Conservation (phyloP, 2,329 filamentous ascomycete species). For the Aspergillus cejpii region DNA sequence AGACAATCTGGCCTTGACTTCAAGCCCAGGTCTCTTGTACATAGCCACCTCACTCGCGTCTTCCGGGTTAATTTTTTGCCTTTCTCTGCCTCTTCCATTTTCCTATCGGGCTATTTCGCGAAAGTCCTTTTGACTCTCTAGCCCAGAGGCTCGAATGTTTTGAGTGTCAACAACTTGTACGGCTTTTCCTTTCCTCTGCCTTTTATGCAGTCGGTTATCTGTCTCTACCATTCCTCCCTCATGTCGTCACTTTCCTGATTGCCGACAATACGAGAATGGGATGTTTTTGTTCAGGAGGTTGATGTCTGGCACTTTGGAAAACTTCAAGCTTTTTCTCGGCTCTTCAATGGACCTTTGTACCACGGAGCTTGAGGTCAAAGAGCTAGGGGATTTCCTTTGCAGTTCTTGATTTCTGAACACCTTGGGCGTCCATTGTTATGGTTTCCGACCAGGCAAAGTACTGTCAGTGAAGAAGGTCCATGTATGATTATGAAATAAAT, state of each 20-base stretch:
- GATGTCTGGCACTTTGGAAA: no score
- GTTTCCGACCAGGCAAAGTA: not conserved
- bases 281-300: no score
- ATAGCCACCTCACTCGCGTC: slow-evolving; percentile 12
- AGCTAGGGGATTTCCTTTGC: no score
- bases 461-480: slow-evolving; percentile 7
- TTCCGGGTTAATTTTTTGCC: slow-evolving; percentile 7
- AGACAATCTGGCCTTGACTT: slow-evolving; percentile 8
- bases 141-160: not conserved
- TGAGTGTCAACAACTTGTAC: slow-evolving; percentile 9
- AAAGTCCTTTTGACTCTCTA: not conserved
- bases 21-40: slow-evolving; percentile 17
- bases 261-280: no score
- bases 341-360: no score
- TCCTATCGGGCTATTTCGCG: not conserved
- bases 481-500: slow-evolving; percentile 39
- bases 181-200: slow-evolving; percentile 3
- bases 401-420: not conserved
- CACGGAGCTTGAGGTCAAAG: no score
- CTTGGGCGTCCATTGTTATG: not conserved
- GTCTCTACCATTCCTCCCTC: not conserved
- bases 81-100: slow-evolving; percentile 1
- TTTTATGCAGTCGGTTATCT: not conserved
- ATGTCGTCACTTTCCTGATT: not conserved
- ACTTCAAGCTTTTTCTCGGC: no score